A percentile compares a stretch with the other conserved stretches of the same genome.
These are phyloP conservation scores for Galeopsis tetrahit DNA, from an alignment of 257 asterid species.

Conservation along the genomic window DNA sequence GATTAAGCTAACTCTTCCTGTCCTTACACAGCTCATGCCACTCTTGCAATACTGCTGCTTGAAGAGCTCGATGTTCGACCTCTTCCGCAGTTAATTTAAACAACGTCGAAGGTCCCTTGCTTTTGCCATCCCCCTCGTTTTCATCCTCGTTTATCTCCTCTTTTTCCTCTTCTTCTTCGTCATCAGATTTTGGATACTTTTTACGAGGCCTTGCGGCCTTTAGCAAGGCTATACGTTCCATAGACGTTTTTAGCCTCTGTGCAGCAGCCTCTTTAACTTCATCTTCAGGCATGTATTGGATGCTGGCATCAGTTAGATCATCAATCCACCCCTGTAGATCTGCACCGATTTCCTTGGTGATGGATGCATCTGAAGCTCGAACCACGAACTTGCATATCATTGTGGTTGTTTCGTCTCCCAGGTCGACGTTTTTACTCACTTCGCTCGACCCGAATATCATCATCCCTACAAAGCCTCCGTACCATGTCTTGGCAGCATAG, in stretches of 20 bases:
- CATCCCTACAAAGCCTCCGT: slow-evolving; percentile 88
- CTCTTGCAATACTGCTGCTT: slow-evolving; percentile 78
- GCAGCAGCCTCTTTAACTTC: slow-evolving; percentile 86
- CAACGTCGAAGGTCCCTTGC: slow-evolving; percentile 66
- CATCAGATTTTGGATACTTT: slow-evolving; percentile 56
- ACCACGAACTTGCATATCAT: slow-evolving; percentile 93
- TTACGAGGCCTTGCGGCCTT: slow-evolving; percentile 83
- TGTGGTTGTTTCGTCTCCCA: slow-evolving; percentile 90
- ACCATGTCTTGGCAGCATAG: slow-evolving; percentile 93
- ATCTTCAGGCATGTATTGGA: slow-evolving; percentile 87
- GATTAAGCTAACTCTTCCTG: slow-evolving; percentile 33
- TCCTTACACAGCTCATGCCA: slow-evolving; percentile 87
- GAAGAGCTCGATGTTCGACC: slow-evolving; percentile 89
- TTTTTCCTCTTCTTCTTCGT: slow-evolving; percentile 43
- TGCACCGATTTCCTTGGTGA: slow-evolving; percentile 75
- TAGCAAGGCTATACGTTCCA: slow-evolving; percentile 81
- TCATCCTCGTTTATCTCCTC: slow-evolving; percentile 42
- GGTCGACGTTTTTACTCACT: slow-evolving; percentile 89
- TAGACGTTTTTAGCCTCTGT: slow-evolving; percentile 73
- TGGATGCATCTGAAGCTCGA: slow-evolving; percentile 81
- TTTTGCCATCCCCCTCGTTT: slow-evolving; percentile 50
- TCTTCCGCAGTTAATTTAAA: slow-evolving; percentile 75
- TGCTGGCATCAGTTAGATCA: slow-evolving; percentile 85
- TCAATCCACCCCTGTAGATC: slow-evolving; percentile 94
- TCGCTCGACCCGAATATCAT: slow-evolving; percentile 93